Conservation (phyloP, 2,329 filamentous ascomycete genomes). For the Fusarium temperatum region DNA sequence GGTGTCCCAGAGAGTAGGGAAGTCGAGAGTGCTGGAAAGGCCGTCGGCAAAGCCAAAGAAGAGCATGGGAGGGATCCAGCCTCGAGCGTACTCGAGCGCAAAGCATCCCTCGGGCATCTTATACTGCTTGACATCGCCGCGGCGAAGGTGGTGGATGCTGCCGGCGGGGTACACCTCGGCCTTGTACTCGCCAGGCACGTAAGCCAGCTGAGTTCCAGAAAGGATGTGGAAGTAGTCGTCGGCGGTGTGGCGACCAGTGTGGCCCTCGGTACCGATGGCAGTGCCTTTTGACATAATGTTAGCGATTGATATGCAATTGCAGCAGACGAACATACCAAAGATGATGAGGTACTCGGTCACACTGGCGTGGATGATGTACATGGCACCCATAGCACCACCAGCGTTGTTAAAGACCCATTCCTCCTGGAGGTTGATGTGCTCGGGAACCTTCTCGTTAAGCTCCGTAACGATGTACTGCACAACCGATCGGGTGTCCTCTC, state of each 20-base stretch:
- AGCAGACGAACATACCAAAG: conserved; percentile 63
- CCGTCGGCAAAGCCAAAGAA: conserved; percentile 89
- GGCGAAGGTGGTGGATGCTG: conserved; percentile 74
- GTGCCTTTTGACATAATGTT: conserved; percentile 57
- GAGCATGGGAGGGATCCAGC: conserved; percentile 94
- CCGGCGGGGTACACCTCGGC: conserved; percentile 76
- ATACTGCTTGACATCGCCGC: conserved; percentile 83
- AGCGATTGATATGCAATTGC: not conserved
- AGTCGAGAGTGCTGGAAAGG: conserved; percentile 81
- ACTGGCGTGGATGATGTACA: conserved; percentile 91
- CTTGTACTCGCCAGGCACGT: conserved; percentile 72
- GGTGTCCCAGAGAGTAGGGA: conserved; percentile 87
- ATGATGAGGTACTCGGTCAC: conserved; percentile 92
- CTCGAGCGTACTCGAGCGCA: conserved; percentile 83
- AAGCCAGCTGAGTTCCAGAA: conserved; percentile 78
- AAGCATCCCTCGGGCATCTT: conserved; percentile 80
- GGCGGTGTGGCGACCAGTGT: conserved; percentile 87
- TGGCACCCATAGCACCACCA: conserved; percentile 88
- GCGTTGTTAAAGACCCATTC: conserved; percentile 95
- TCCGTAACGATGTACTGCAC: conserved; percentile 76
- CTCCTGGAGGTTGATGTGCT: conserved; percentile 73
- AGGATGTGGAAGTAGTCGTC: conserved; percentile 97
- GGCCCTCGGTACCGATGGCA: conserved; percentile 84
- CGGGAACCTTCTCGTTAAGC: conserved; percentile 61
- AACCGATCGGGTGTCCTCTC: conserved; percentile 77